Conservation (phyloP, 305 asterid species). For the Ruellia speciosa region DNA sequence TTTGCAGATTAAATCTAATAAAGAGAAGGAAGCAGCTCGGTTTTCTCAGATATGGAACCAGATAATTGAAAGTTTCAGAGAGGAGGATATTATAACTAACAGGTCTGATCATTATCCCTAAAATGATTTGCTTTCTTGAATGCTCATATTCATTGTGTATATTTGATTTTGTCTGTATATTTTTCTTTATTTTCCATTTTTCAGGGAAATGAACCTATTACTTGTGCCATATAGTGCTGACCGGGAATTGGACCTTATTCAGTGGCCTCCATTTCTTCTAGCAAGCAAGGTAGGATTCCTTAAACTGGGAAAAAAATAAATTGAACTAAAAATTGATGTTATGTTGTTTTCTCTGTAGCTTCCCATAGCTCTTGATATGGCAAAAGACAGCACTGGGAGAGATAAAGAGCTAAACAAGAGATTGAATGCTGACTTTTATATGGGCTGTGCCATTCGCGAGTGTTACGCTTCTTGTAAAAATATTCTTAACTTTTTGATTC, state of each 20-base stretch:
- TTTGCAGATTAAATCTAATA: constrained; percentile 67
- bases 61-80: constrained; percentile 90
- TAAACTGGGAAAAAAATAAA: constrained; percentile 16
- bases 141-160: no score
- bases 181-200: constrained; percentile 2
- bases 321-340: constrained; percentile 6
- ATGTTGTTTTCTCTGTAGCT: constrained; percentile 40
- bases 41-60: constrained; percentile 99
- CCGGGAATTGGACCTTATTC: constrained; percentile 80
- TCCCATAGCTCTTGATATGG: constrained; percentile 98
- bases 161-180: no score
- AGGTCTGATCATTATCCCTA: constrained; percentile 31
- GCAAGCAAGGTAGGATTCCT: constrained; percentile 79
- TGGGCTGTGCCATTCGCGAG: constrained; percentile 87
- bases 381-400: constrained; percentile 81
- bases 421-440: constrained; percentile 57
- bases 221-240: constrained; percentile 96
- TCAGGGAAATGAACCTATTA: constrained; percentile 83
- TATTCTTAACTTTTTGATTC: constrained; percentile 65
- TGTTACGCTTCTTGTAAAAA: constrained; percentile 85
- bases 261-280: constrained; percentile 98
- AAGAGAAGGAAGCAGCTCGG: constrained; percentile 72
- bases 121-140: constrained; percentile 8
- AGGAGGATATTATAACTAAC: constrained; percentile 84
- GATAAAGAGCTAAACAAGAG: constrained; percentile 89